Evolutionary conservation across 179 eudicot genomes (phyloP).

Genomic region (Drosera spatulata): DNA sequence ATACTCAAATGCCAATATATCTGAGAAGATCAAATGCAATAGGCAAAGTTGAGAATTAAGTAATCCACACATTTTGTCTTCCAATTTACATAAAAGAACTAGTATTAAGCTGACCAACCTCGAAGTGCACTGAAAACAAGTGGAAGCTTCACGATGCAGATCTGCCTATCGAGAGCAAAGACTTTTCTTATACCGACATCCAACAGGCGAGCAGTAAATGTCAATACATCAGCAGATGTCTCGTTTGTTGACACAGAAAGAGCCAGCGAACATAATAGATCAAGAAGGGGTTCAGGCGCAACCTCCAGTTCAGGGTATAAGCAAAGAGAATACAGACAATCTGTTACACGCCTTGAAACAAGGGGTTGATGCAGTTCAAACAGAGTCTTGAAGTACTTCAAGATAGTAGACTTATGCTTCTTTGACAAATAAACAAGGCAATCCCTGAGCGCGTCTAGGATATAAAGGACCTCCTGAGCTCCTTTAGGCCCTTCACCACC

Average conservation of each 20-base stretch:
- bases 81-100: neutral
- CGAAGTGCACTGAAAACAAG: conserved; percentile 54
- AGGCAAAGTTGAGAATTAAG: conserved; percentile 6
- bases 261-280: conserved; percentile 61
- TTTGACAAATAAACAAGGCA: conserved; percentile 63
- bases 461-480: conserved; percentile 77
- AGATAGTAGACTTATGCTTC: conserved; percentile 42
- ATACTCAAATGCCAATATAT: conserved; percentile 66
- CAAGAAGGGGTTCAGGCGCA: conserved; percentile 60
- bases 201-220: conserved; percentile 69
- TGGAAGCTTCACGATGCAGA: conserved; percentile 73
- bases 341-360: conserved; percentile 73
- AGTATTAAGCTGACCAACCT: conserved; percentile 23
- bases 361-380: conserved; percentile 56
- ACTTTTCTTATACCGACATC: conserved; percentile 74
- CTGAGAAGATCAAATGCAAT: conserved; percentile 30
- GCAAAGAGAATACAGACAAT: conserved; percentile 55
- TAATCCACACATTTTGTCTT: neutral
- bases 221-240: conserved; percentile 85
- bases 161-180: conserved; percentile 41
- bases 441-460: conserved; percentile 73
- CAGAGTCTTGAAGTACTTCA: conserved; percentile 64
- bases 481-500: conserved; percentile 55
- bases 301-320: conserved; percentile 46
- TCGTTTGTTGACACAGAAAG: conserved; percentile 37